Conservation (phyloP, 2,329 filamentous ascomycete genomes). For the Cercospora sp. region DNA sequence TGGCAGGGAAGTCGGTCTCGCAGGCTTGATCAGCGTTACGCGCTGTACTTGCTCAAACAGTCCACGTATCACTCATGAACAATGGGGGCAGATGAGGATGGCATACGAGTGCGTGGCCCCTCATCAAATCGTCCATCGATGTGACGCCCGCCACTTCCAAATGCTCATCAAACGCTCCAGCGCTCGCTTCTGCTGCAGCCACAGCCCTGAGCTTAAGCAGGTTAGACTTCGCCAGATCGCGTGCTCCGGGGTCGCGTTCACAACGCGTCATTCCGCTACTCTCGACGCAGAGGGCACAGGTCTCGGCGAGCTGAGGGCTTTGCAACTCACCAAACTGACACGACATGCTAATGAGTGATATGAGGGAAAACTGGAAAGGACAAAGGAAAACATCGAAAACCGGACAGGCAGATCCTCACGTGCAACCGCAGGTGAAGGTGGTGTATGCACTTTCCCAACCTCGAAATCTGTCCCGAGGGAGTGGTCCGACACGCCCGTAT, state of each 20-base stretch:
- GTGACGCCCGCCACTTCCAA: slow-evolving; percentile 13
- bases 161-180: slow-evolving; percentile 15
- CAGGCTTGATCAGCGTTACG: not conserved
- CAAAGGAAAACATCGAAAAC: not conserved
- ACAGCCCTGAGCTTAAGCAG: slow-evolving; percentile 18
- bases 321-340: not conserved
- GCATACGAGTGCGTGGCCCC: not conserved
- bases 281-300: slow-evolving; percentile 1
- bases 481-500: slow-evolving; percentile 12
- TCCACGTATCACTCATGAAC: not conserved
- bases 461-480: slow-evolving; percentile 2
- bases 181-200: slow-evolving; percentile 1
- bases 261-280: slow-evolving; percentile 9
- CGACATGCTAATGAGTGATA: not conserved
- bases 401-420: not conserved
- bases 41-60: not conserved
- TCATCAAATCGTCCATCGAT: slow-evolving; percentile 2
- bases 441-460: not conserved
- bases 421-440: not conserved
- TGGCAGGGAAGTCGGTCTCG: slow-evolving; percentile 11
- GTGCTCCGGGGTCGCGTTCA: slow-evolving; percentile 15
- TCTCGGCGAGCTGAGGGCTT: not conserved
- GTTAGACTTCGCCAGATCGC: slow-evolving; percentile 14
- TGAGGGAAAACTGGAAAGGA: not conserved
- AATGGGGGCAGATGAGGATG: slow-evolving; percentile 1